These are phyloP conservation scores for Asterochloris erici DNA, from an alignment of 139 green algal species.

Conservation along the genomic window DNA sequence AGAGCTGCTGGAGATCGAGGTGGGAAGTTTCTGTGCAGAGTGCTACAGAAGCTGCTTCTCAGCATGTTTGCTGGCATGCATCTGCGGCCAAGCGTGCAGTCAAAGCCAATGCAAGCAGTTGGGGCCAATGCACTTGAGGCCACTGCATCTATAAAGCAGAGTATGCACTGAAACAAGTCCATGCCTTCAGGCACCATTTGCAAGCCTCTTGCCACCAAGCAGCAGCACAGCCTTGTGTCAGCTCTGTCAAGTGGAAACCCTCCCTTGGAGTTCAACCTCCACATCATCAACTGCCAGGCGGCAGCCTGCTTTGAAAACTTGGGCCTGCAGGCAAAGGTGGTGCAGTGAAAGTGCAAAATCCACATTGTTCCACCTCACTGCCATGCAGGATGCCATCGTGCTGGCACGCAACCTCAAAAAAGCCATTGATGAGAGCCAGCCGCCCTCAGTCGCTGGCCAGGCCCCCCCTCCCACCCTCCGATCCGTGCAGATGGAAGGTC, in stretches of 20 bases:
- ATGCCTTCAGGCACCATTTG: no score
- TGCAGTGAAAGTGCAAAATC: neutral
- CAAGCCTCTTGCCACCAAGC: no score
- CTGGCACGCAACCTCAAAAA: constrained; percentile 38
- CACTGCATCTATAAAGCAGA: neutral
- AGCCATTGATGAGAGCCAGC: neutral
- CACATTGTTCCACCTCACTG: neutral
- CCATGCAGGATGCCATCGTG: constrained; percentile 54
- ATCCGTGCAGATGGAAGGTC: neutral
- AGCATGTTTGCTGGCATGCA: neutral
- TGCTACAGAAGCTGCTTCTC: neutral
- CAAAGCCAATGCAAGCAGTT: neutral
- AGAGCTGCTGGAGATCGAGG: neutral
- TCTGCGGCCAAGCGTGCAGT: neutral
- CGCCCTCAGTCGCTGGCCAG: neutral
- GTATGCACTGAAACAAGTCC: neutral
- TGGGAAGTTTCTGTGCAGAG: neutral
- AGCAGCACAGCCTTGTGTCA: no score
- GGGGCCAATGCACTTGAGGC: no score
- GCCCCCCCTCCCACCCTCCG: neutral
- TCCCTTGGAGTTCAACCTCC: neutral
- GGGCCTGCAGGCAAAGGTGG: neutral
- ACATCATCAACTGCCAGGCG: neutral
- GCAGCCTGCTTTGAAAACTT: neutral
- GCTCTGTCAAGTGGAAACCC: no score